Conservation (phyloP, 2,329 filamentous ascomycete genomes). For the Paracoccidioides lutzii region DNA sequence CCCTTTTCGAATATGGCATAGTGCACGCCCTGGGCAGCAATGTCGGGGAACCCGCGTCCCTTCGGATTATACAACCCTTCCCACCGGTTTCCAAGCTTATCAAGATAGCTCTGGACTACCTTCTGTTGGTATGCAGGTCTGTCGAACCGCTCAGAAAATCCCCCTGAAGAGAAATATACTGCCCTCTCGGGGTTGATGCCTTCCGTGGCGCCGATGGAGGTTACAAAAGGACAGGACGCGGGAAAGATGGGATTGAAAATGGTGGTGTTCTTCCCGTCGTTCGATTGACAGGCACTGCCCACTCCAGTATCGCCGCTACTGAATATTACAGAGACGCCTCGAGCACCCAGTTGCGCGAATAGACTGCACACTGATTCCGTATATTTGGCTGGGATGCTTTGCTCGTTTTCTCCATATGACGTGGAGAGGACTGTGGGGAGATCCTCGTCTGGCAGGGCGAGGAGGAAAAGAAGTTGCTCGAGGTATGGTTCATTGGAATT, state of each 20-base stretch:
- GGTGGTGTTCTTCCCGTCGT: constrained; percentile 41
- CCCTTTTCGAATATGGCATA: constrained; percentile 31
- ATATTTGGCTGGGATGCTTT: constrained; percentile 46
- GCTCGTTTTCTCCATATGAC: constrained; percentile 60
- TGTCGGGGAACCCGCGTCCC: constrained; percentile 50
- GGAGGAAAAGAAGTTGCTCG: constrained; percentile 48
- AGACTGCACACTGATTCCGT: constrained; percentile 48
- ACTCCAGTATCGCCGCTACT: constrained; percentile 52
- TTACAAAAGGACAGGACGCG: constrained; percentile 49
- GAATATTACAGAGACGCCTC: constrained; percentile 55
- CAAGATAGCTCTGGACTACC: constrained; percentile 34
- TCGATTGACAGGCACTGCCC: constrained; percentile 41
- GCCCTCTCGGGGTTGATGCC: constrained; percentile 35
- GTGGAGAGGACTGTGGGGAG: constrained; percentile 53
- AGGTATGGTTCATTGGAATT: constrained; percentile 56
- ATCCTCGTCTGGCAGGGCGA: constrained; percentile 39
- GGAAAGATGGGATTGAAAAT: constrained; percentile 44
- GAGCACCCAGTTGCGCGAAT: constrained; percentile 51
- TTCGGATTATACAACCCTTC: constrained; percentile 36
- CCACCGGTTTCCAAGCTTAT: constrained; percentile 27
- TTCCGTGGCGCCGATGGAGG: constrained; percentile 48
- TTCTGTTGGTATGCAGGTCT: constrained; percentile 35
- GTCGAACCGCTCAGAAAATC: constrained; percentile 39
- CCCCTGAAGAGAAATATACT: constrained; percentile 38
- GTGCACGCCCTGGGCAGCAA: constrained; percentile 43